Conservation (phyloP, 768 basidiomycete species). For the Lentinus tigrinus region DNA sequence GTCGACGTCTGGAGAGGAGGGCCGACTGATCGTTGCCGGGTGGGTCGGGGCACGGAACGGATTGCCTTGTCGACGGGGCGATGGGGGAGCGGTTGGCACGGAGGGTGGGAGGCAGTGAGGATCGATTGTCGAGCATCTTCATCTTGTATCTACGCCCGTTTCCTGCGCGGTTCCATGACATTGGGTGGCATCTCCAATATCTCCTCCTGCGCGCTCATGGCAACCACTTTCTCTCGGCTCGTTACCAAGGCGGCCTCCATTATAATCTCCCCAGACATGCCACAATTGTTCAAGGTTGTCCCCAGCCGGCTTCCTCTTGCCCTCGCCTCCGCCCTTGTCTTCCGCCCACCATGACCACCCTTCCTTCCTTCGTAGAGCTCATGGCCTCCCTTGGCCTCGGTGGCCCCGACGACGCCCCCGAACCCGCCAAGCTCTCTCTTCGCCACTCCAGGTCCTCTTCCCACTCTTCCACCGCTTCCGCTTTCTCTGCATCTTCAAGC, state of each 20-base stretch:
- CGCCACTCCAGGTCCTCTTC: conserved; percentile 46
- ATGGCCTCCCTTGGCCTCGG: conserved; percentile 82
- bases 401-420: conserved; percentile 36
- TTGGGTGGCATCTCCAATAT: conserved; percentile 15
- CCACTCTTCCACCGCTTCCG: conserved; percentile 27
- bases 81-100: neutral
- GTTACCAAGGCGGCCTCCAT: conserved; percentile 24
- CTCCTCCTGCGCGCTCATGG: conserved; percentile 20
- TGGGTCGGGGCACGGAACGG: neutral
- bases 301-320: conserved; percentile 6
- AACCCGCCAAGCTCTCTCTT: conserved; percentile 4
- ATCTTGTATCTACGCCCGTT: neutral
- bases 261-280: conserved; percentile 16
- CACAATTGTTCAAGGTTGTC: conserved; percentile 14
- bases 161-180: conserved; percentile 7
- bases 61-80: neutral
- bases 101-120: neutral
- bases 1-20: conserved; percentile 1
- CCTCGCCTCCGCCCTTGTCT: conserved; percentile 23
- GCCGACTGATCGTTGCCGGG: conserved; percentile 2
- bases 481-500: conserved; percentile 25
- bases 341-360: conserved; percentile 58
- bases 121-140: neutral
- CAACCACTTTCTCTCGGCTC: conserved; percentile 28
- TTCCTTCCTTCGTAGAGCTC: conserved; percentile 86